Conservation (phyloP, 179 eudicot genomes). For the Silene coronaria region DNA sequence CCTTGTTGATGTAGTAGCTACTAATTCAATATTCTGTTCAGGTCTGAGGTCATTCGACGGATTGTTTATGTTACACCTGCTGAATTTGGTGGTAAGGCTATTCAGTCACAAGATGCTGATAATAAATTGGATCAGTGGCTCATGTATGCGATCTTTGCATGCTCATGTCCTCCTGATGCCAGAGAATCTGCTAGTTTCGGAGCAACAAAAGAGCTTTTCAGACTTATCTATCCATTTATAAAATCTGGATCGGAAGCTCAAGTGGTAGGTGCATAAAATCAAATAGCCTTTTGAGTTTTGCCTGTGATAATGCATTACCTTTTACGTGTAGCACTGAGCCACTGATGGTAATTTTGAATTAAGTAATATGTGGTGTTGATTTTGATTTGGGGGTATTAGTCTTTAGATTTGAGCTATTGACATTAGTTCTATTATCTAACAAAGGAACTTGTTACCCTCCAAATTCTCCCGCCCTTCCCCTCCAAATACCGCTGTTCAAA, state of each 20-base stretch:
- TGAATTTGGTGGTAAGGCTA: slow-evolving; percentile 93
- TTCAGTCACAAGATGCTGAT: slow-evolving; percentile 83
- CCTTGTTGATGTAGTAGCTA: neutral
- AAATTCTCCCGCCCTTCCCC: neutral
- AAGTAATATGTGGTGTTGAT: neutral
- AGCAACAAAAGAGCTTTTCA: slow-evolving; percentile 74
- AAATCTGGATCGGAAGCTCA: slow-evolving; percentile 96
- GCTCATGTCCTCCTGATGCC: slow-evolving; percentile 82
- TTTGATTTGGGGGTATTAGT: neutral
- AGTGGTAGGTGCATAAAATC: slow-evolving; percentile 49
- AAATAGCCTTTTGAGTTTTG: slow-evolving; percentile 1
- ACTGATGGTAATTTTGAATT: neutral
- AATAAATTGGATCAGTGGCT: slow-evolving; percentile 97
- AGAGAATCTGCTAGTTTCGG: slow-evolving; percentile 71
- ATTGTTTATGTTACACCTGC: slow-evolving; percentile 83
- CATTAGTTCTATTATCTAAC: neutral
- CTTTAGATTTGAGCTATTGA: neutral
- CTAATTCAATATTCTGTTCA: slow-evolving; percentile 29
- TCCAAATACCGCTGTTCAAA: neutral
- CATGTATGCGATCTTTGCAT: slow-evolving; percentile 97
- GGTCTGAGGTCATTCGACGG: slow-evolving; percentile 84
- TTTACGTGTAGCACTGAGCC: neutral
- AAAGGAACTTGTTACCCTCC: neutral
- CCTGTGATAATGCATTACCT: neutral
- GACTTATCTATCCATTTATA: slow-evolving; percentile 79